Evolutionary conservation across 192 early-diverging fungal genomes (phyloP), one percentile per base, ranked within the genome.

Genomic region (Coemansia furcata): DNA sequence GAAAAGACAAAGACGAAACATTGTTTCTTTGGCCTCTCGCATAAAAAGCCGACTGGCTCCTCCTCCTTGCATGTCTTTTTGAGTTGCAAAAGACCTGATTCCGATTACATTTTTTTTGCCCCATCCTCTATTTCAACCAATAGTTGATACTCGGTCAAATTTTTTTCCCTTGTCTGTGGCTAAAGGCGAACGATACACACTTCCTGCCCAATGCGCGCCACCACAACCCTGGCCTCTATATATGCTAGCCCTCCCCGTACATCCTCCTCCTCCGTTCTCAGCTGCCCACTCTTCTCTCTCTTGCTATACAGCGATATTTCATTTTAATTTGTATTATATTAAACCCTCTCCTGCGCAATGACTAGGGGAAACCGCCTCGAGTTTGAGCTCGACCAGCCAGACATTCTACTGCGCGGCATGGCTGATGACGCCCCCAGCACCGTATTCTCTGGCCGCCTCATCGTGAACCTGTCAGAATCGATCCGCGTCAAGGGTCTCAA

Each of bases 401-500:
- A 81, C 43, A 81, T 81, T 67, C 64, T 81, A 29, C 66, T 81
- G 60, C 78, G 64, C 50, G 78, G 78, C 65, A 73, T 81, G 78
- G 70, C 67, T 38, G 78, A 81, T 38, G 78, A 81, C 33, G 71
- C 78, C 11, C 69, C 62, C 23, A 67, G 71, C 23, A 55, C 73
- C 30, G 66, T 88, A n/a, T 72, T 90, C n/a, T 79, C 84, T 17
- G 88, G 88, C 9, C 77, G 79, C 23, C 71, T 90, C 14, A 63
- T 80, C 14, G 65, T 86, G 21, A 62, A 67, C 15, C 60, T 88
- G 12, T 69, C 69, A 38, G 86, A 90, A 54, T 43, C 83, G 19
- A 80, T 78, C 15, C 86, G 86, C 39, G 69, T 90, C 60, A 86
- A 85, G 66, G 79, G 81, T 21, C 82, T 90, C 55, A 77, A 63